Percentiles rank a stretch among this genome's conserved stretches.
phyloP scores from a whole-genome alignment of 208 protist species.

The Leptomonas seymouri region DNA sequence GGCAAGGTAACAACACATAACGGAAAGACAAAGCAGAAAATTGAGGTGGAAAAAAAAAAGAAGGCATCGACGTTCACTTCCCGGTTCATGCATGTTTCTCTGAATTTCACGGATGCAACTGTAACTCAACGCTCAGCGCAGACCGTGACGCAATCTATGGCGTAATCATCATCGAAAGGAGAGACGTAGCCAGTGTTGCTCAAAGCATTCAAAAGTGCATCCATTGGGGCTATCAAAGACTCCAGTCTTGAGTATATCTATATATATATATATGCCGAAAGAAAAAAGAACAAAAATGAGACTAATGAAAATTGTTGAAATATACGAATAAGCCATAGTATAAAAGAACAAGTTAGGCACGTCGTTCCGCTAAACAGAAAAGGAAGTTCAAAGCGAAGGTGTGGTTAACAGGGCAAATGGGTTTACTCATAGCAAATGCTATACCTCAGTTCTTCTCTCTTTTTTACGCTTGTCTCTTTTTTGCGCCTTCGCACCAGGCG shows the following conservation, averaged over 20 bases:
- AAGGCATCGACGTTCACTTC: background rate
- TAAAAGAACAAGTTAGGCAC: background rate
- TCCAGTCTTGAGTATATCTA: too few species aligned
- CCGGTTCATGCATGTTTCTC: background rate
- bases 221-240: background rate
- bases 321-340: background rate
- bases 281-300: constrained; percentile 4
- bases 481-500: background rate
- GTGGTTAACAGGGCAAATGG: too few species aligned
- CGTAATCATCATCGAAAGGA: background rate
- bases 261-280: background rate
- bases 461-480: background rate
- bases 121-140: background rate
- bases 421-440: too few species aligned
- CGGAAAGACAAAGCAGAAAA: background rate
- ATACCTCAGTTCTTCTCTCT: background rate
- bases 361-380: too few species aligned
- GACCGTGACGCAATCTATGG: constrained; percentile 4
- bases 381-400: too few species aligned
- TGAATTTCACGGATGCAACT: background rate
- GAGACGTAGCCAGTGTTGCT: constrained; percentile 9
- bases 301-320: background rate
- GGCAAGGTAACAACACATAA: background rate
- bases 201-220: background rate
- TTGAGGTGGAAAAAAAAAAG: background rate